A percentile compares a stretch with the other conserved stretches of the same genome.
These are phyloP conservation scores for Podospora sp. DNA, from an alignment of 495 filamentous ascomycete genomes.

Conservation along the genomic window DNA sequence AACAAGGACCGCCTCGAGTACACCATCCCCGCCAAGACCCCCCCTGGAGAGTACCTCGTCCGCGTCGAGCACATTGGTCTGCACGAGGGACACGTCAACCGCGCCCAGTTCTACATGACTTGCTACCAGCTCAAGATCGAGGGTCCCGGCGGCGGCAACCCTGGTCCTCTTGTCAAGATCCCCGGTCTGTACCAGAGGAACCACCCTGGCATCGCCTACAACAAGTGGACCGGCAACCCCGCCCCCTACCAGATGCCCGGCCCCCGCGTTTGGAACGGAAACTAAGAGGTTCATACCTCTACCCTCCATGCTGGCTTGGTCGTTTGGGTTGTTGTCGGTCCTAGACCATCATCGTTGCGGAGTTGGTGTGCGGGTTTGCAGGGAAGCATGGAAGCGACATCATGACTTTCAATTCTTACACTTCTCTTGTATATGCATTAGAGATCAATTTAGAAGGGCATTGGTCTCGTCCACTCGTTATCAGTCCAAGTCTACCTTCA, in stretches of 20 bases:
- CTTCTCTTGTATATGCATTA: background rate
- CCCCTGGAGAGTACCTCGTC: slow-evolving; percentile 58
- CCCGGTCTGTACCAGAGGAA: slow-evolving; percentile 53
- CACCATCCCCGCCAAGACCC: slow-evolving; percentile 50
- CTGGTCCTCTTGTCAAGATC: slow-evolving; percentile 48
- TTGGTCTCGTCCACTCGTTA: background rate
- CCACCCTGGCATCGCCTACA: slow-evolving; percentile 50
- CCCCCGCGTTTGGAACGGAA: slow-evolving; percentile 36
- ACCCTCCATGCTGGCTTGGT: background rate
- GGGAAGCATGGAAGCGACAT: background rate
- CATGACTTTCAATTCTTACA: background rate
- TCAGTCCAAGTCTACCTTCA: background rate
- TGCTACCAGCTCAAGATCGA: slow-evolving; percentile 59
- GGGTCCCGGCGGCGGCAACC: slow-evolving; percentile 46
- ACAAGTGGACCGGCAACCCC: slow-evolving; percentile 40
- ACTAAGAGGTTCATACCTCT: slow-evolving; percentile 14
- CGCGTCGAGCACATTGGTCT: slow-evolving; percentile 60
- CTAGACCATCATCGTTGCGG: background rate
- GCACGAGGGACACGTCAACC: slow-evolving; percentile 38
- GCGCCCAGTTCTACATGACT: slow-evolving; percentile 49
- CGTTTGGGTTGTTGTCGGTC: background rate
- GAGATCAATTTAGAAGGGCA: background rate
- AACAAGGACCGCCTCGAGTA: slow-evolving; percentile 49
- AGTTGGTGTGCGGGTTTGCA: background rate
- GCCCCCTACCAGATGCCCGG: slow-evolving; percentile 43